phyloP scores from a whole-genome alignment of 2,329 filamentous ascomycete genomes.

The Coniochaeta sp. region DNA sequence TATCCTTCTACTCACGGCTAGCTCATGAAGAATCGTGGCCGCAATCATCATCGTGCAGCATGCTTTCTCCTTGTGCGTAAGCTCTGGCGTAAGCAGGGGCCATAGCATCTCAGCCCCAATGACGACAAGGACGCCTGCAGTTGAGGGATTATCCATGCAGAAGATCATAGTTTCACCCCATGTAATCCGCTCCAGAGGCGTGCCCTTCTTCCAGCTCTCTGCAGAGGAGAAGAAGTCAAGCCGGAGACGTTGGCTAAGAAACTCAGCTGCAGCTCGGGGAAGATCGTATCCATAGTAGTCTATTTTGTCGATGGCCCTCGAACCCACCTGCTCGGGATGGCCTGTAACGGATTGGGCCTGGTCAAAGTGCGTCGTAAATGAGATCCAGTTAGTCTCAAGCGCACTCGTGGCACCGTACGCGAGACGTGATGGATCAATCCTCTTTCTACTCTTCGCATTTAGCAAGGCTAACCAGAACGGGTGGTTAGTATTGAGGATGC shows the following conservation, averaged over 20 bases:
- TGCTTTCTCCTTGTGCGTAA: conserved; percentile 6
- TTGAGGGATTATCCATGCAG: background rate
- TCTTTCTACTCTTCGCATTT: background rate
- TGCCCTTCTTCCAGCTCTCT: background rate
- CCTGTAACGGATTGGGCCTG: background rate
- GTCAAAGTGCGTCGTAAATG: background rate
- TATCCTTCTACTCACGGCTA: conserved; percentile 6
- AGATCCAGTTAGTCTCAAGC: background rate
- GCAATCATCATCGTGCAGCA: conserved; percentile 4
- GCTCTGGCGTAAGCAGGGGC: conserved; percentile 5
- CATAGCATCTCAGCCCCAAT: conserved; percentile 1
- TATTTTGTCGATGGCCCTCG: background rate
- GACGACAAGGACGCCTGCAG: background rate
- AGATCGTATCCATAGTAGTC: background rate
- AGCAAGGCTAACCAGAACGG: conserved; percentile 6
- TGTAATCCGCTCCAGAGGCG: background rate
- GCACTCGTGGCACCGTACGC: background rate
- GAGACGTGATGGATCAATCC: background rate
- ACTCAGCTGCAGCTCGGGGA: background rate
- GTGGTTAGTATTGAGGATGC: conserved; percentile 5
- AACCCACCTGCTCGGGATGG: background rate
- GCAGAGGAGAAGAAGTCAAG: background rate
- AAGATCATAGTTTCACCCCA: background rate
- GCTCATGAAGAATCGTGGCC: conserved; percentile 7
- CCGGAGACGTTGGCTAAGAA: background rate